Evolutionary conservation across 371 early-diverging fungal genomes (phyloP), one percentile per base, ranked within the genome.

Genomic region (Syncephalis plumigaleata): DNA sequence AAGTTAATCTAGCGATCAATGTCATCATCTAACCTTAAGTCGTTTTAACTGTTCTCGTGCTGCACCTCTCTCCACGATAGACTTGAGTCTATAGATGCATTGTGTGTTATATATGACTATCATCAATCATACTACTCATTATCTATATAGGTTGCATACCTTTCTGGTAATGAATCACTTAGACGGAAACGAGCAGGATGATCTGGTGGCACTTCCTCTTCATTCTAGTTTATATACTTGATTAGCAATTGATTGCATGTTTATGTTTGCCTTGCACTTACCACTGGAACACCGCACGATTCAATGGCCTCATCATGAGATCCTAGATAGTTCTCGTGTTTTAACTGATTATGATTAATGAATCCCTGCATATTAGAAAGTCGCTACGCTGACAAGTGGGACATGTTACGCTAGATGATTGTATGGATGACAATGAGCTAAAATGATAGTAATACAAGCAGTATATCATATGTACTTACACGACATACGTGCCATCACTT

Each of bases 321-420:
- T 3, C 73, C 64, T 55, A 80, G 77, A 42, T 73, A 73, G 18
- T 66, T 50, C 8, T 58, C 53, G 55, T 81, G 81, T 24, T 65
- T 61, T 37, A 73, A 55, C 27, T 81, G 59, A 52, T 73, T 77
- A 59, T 85, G 86, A 46, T 77, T 80, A 9, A 83, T 52, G 51
- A 85, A 83, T 0, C 82, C 82, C 51, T 75, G 80, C 43, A 73
- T 61, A 54, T 70, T 3, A 63, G 58, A 58, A 85, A 83, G 39
- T 75, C 63, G 7, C 61, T 61, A 13, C 67, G 57, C 17, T 63
- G 56, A 51, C 70, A 70, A 1, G 45, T 58, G 39, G 70, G 70
- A 55, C 70, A 69, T n/a, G 60, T 54, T 37, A 67, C 45, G 21
- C 66, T 67, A 36, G 37, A 36, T 2, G 27, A 48, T 20, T 17